phyloP scores from a whole-genome alignment of 2,329 filamentous ascomycete genomes.

The Gaeumannomyces sp. region DNA sequence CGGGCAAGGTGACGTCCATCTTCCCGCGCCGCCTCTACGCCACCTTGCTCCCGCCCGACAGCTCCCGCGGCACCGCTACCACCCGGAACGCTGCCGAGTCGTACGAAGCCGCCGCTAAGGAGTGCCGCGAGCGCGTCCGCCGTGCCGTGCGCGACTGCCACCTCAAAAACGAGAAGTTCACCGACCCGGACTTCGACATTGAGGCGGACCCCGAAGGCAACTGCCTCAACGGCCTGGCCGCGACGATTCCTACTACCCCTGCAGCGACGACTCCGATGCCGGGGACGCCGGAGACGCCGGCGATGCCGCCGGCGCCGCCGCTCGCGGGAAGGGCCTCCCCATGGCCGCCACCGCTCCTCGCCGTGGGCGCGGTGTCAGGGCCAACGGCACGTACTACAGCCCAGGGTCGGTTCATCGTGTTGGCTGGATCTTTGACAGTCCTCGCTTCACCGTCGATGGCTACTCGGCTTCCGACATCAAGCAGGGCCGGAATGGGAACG shows the following conservation, averaged over 20 bases:
- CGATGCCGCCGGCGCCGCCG: neutral
- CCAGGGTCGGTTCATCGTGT: constrained; percentile 37
- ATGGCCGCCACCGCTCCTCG: neutral
- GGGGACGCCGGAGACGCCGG: constrained; percentile 2
- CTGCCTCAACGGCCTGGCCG: constrained; percentile 29
- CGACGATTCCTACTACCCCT: constrained; percentile 10
- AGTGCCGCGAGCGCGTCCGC: constrained; percentile 33
- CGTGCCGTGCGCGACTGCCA: constrained; percentile 35
- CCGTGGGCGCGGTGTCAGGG: constrained; percentile 8
- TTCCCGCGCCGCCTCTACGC: constrained; percentile 35
- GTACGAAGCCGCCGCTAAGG: constrained; percentile 34
- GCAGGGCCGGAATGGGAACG: constrained; percentile 49
- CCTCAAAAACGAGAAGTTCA: constrained; percentile 39
- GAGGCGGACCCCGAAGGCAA: constrained; percentile 31
- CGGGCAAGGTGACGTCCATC: constrained; percentile 38
- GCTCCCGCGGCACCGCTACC: constrained; percentile 22
- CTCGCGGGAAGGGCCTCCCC: neutral
- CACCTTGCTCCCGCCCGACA: constrained; percentile 23
- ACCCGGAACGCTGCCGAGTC: constrained; percentile 33
- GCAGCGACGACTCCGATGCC: constrained; percentile 9
- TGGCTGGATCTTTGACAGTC: constrained; percentile 50
- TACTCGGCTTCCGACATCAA: constrained; percentile 36
- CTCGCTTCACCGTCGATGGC: constrained; percentile 59
- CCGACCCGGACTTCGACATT: constrained; percentile 38
- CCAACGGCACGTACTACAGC: constrained; percentile 17